These are phyloP conservation scores for Venturia carpophila DNA, from an alignment of 2,329 filamentous ascomycete genomes.

Conservation along the genomic window DNA sequence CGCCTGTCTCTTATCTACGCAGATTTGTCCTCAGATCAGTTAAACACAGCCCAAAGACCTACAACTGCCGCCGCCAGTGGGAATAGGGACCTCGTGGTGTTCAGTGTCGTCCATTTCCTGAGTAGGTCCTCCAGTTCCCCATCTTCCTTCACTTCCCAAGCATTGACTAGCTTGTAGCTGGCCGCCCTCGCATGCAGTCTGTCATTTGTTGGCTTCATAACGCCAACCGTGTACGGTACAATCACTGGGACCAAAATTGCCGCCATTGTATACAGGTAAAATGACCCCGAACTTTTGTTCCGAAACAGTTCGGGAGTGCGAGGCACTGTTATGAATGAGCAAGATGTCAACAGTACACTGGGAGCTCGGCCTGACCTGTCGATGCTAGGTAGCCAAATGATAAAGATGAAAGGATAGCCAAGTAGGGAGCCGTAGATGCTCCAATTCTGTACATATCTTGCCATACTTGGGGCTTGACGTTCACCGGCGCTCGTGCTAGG, in stretches of 20 bases:
- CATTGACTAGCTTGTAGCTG: neutral
- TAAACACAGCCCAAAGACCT: constrained; percentile 4
- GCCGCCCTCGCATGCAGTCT: constrained; percentile 5
- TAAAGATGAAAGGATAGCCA: constrained; percentile 9
- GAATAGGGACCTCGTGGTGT: constrained; percentile 5
- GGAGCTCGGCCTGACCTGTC: neutral
- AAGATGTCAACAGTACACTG: too few species aligned
- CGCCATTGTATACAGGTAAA: constrained; percentile 17
- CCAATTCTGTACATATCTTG: constrained; percentile 11
- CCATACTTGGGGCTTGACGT: neutral
- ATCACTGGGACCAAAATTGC: constrained; percentile 16
- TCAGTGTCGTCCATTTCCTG: constrained; percentile 13
- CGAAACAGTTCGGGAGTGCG: neutral
- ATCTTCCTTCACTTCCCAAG: constrained; percentile 13
- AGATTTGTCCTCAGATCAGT: neutral
- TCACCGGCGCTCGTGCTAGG: neutral
- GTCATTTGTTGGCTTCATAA: constrained; percentile 18
- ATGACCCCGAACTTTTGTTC: neutral
- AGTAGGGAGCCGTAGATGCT: neutral
- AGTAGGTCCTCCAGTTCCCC: neutral
- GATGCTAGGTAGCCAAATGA: constrained; percentile 16
- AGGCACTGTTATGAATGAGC: neutral
- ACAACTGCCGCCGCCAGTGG: constrained; percentile 7
- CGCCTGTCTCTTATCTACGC: too few species aligned
- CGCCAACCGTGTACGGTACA: constrained; percentile 17